Conservation (phyloP, 495 filamentous ascomycete genomes). For the Platismatia glauca region DNA sequence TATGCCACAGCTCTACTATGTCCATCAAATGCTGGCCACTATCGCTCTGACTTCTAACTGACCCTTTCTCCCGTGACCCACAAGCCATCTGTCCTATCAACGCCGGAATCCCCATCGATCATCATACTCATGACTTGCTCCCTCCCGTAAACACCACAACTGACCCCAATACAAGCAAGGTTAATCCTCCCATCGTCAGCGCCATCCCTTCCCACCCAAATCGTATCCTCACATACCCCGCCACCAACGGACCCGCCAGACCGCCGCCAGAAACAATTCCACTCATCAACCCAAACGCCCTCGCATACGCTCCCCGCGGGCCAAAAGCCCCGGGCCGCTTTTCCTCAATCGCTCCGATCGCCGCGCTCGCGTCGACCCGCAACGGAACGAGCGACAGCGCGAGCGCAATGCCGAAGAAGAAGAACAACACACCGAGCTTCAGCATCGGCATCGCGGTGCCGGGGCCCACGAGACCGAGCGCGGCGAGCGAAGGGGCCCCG, state of each 20-base stretch:
- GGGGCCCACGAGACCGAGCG: conserved; percentile 55
- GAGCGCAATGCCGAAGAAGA: conserved; percentile 47
- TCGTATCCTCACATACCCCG: neutral
- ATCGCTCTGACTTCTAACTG: too few species aligned
- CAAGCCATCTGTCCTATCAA: too few species aligned
- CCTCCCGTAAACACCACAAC: neutral
- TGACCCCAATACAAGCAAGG: neutral
- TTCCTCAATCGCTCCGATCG: conserved; percentile 47
- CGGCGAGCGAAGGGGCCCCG: conserved; percentile 47
- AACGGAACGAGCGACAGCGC: conserved; percentile 49
- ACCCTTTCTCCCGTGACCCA: too few species aligned
- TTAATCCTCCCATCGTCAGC: neutral
- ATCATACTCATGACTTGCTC: neutral
- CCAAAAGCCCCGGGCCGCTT: conserved; percentile 7
- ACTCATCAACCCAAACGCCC: conserved; percentile 1
- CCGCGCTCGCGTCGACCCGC: conserved; percentile 56
- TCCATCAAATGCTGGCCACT: too few species aligned
- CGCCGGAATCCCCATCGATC: too few species aligned
- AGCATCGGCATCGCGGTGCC: conserved; percentile 53
- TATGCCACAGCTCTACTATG: too few species aligned
- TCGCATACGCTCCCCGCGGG: neutral
- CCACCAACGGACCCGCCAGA: neutral
- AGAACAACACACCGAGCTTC: conserved; percentile 55
- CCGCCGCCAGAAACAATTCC: neutral
- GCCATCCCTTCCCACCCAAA: neutral